These are phyloP conservation scores for Zhuliangozyma blackwelliae DNA, from an alignment of 1,139 yeast genomes.

Conservation along the genomic window DNA sequence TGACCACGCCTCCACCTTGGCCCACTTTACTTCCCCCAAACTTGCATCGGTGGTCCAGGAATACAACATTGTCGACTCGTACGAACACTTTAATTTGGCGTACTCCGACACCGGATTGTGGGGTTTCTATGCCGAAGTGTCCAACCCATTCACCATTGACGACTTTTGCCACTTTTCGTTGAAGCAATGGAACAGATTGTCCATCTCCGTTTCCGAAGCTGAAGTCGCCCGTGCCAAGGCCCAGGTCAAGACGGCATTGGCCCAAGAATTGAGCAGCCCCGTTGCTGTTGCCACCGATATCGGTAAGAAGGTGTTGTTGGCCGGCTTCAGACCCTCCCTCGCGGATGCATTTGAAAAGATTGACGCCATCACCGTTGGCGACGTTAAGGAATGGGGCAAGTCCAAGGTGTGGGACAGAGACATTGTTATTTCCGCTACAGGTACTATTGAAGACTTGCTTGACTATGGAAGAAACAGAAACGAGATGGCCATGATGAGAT, in stretches of 20 bases:
- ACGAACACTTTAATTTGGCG: conserved; percentile 65
- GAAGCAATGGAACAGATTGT: conserved; percentile 84
- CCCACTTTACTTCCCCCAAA: conserved; percentile 78
- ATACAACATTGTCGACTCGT: conserved; percentile 68
- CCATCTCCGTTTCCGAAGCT: conserved; percentile 67
- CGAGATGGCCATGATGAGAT: conserved; percentile 85
- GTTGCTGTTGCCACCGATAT: conserved; percentile 52
- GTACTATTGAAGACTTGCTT: conserved; percentile 77
- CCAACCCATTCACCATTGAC: conserved; percentile 57
- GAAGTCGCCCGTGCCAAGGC: conserved; percentile 74
- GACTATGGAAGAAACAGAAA: conserved; percentile 84
- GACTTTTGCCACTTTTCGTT: conserved; percentile 74
- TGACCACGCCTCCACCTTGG: conserved; percentile 47
- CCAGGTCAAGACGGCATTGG: conserved; percentile 57
- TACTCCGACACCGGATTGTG: conserved; percentile 78
- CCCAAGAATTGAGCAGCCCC: conserved; percentile 43
- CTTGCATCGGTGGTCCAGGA: conserved; percentile 71
- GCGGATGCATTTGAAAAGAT: conserved; percentile 57
- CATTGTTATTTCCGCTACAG: conserved; percentile 75
- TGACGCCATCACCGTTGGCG: conserved; percentile 58
- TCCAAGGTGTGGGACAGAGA: conserved; percentile 79
- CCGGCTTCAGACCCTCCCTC: conserved; percentile 59
- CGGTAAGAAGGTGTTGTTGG: conserved; percentile 56
- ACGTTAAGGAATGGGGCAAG: conserved; percentile 70
- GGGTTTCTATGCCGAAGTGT: conserved; percentile 70